Conservation (phyloP, 148 eudicot genomes). For the Vaccinium vitisidaea region DNA sequence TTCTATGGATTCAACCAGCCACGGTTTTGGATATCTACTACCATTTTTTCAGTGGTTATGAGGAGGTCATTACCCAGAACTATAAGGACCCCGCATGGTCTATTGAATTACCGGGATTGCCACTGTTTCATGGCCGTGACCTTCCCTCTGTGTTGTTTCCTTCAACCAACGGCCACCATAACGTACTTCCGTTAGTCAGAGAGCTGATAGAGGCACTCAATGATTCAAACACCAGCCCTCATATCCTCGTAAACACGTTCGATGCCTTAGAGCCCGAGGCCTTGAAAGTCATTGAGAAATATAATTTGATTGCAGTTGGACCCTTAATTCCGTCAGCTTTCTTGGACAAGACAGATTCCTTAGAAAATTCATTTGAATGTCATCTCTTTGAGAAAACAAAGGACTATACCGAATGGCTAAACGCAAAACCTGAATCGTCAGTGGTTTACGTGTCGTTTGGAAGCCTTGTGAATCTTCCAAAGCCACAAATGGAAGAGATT, state of each 20-base stretch:
- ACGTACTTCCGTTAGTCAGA: constrained; percentile 29
- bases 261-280: constrained; percentile 50
- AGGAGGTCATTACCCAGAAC: constrained; percentile 22
- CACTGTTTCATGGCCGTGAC: constrained; percentile 36
- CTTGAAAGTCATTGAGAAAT: constrained; percentile 31
- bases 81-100: constrained; percentile 35
- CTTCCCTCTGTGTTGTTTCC: constrained; percentile 60
- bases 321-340: constrained; percentile 46
- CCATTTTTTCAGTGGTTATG: constrained; percentile 41
- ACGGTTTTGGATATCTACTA: constrained; percentile 48
- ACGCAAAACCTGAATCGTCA: constrained; percentile 43
- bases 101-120: constrained; percentile 43
- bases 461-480: constrained; percentile 33
- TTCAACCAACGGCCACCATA: constrained; percentile 11
- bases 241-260: constrained; percentile 59
- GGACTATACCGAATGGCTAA: constrained; percentile 47
- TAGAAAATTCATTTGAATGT: background rate
- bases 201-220: constrained; percentile 39
- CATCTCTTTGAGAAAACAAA: background rate
- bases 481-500: constrained; percentile 47
- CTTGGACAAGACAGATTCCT: constrained; percentile 32
- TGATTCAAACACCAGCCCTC: constrained; percentile 23
- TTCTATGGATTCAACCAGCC: constrained; percentile 69
- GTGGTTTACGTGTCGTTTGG: constrained; percentile 73
- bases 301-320: constrained; percentile 34